These are phyloP conservation scores for Sphaerulina musiva DNA, from an alignment of 2,329 filamentous ascomycete species.

Conservation along the genomic window DNA sequence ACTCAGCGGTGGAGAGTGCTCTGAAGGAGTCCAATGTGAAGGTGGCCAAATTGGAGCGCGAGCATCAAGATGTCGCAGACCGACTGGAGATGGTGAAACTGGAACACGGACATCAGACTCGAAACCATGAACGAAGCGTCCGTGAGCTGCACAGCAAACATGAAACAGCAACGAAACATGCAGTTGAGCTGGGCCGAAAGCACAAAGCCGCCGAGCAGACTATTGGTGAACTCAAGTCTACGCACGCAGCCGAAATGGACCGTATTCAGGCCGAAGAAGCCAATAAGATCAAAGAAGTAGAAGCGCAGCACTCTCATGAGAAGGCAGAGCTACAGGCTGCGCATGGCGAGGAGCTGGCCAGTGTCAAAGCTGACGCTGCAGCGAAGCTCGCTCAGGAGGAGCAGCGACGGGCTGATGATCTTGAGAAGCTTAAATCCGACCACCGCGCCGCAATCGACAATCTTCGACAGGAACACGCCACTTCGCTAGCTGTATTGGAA, in stretches of 20 bases:
- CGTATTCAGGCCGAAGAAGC: background rate
- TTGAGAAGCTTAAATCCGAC: background rate
- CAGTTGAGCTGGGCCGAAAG: conserved; percentile 4
- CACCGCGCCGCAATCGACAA: background rate
- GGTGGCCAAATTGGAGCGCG: conserved; percentile 18
- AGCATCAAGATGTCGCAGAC: conserved; percentile 18
- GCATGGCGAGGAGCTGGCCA: background rate
- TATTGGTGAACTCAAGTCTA: background rate
- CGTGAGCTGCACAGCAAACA: conserved; percentile 16
- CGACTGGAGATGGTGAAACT: conserved; percentile 13
- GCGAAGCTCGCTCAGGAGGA: background rate
- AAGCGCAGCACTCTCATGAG: conserved; percentile 2
- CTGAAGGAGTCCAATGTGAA: conserved; percentile 13
- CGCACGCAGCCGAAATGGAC: conserved; percentile 1
- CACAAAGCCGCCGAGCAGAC: background rate
- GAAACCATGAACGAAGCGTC: conserved; percentile 17
- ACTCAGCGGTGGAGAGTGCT: conserved; percentile 14
- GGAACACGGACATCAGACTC: background rate
- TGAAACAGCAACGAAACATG: conserved; percentile 6
- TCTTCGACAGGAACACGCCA: background rate
- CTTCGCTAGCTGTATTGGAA: background rate
- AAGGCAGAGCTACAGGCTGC: background rate
- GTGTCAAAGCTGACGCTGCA: background rate
- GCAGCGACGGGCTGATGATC: background rate
- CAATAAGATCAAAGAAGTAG: background rate